Conservation (phyloP, 148 eudicot species). For the Vaccinium vitisidaea region DNA sequence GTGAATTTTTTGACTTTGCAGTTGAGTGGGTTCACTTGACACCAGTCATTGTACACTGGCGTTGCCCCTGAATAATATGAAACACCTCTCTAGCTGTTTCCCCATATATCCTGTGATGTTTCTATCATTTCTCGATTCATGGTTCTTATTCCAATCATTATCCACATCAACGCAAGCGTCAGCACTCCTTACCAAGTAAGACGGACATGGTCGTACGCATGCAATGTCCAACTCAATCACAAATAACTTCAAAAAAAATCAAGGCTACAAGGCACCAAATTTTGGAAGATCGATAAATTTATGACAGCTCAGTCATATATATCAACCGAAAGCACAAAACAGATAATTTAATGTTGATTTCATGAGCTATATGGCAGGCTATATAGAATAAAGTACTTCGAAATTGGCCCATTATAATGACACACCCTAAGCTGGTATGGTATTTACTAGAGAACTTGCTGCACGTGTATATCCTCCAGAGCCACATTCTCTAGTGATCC, state of each 20-base stretch:
- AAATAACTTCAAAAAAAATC: not conserved
- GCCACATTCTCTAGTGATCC: too few relatives aligned
- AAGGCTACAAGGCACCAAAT: not conserved
- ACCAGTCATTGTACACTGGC: too few relatives aligned
- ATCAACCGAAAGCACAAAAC: not conserved
- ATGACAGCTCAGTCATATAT: not conserved
- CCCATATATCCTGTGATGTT: not conserved
- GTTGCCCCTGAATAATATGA: too few relatives aligned
- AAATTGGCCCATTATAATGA: not conserved
- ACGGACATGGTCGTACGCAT: not conserved
- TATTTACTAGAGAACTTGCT: too few relatives aligned
- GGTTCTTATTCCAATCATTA: not conserved
- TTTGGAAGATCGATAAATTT: not conserved
- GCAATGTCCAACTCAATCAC: not conserved
- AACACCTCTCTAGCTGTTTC: not conserved
- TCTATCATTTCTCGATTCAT: not conserved
- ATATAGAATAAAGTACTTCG: not conserved
- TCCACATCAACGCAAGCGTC: not conserved
- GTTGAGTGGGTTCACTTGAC: too few relatives aligned
- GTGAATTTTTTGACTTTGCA: too few relatives aligned
- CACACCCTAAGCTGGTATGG: not conserved
- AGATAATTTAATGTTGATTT: not conserved
- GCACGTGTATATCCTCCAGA: too few relatives aligned
- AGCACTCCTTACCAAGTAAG: not conserved
- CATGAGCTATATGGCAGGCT: not conserved